Base-by-base conservation (phyloP, 352 stramenopile species). In the Globisporangium nagaii region DNA sequence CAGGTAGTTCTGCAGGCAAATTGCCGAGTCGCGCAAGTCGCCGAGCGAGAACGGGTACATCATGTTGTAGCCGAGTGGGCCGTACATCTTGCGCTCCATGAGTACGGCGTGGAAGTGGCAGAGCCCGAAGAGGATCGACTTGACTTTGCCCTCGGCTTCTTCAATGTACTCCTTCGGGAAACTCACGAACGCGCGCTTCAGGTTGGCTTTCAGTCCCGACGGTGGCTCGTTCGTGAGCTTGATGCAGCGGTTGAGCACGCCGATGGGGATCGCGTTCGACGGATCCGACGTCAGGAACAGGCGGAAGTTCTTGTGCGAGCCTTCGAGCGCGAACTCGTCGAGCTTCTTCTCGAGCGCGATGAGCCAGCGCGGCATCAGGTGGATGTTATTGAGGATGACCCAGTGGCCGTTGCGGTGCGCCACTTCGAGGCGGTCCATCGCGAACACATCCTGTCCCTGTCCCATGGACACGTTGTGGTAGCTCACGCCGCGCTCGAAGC, bases 391-490 rank as follows among this genome's bases (percentile, higher is more conserved):
- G 32, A 99, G 77, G 53, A 98, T 98, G 9, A 99, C 96, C 96
- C 96, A 99, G 69, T 98, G 90, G 20, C 96, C 96, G 49, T 98
- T 97, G 32, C 90, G 86, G 60, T 98, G 93, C 11, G 92, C 96
- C 19, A 93, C 88, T 57, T 98, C 91, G 10, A 98, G 81, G 9
- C 90, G 94, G 60, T 96, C 84, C 93, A 98, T 98, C 1, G 96
- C 96, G 35, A 97, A 93, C 36, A 98, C 78, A 60, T 98, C 96
- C 56, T 97, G 90, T 1, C 96, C 96, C 75, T 99, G 96, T 3
- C 96, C 96, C 95, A 99, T 98, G 36, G 88, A 98, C 42, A 99
- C 94, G 60, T 98, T 98, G 68, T 98, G 91, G 66, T 99, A 99
- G 40, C 86, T 97, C 51, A 97, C 82, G 44, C 96, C 95, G 56